Conservation (phyloP, 345 rosid genomes). For the Brassica cretica region DNA sequence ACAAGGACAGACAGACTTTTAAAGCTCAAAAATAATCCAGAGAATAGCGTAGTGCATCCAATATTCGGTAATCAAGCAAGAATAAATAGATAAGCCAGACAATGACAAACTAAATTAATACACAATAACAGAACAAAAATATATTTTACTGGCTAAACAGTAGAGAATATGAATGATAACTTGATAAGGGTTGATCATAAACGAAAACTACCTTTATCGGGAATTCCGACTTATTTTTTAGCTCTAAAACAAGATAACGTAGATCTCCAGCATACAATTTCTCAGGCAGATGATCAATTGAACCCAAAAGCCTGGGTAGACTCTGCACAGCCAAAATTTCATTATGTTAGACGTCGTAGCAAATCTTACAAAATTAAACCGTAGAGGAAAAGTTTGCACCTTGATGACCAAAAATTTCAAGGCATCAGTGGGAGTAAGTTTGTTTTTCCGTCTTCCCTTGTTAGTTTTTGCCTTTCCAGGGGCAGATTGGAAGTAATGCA, state of each 20-base stretch:
- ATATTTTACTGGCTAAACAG: not conserved
- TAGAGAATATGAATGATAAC: slow-evolving; percentile 25
- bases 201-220: slow-evolving; percentile 67
- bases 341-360: slow-evolving; percentile 15
- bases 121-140: slow-evolving; percentile 12
- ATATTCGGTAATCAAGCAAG: slow-evolving; percentile 22
- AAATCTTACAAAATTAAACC: slow-evolving; percentile 23
- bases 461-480: slow-evolving; percentile 51
- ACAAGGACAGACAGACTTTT: slow-evolving; percentile 28
- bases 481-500: slow-evolving; percentile 57
- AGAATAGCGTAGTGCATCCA: slow-evolving; percentile 19
- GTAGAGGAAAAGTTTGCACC: slow-evolving; percentile 46
- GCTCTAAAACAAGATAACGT: slow-evolving; percentile 65
- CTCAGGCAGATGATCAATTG: slow-evolving; percentile 59
- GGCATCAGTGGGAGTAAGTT: slow-evolving; percentile 50
- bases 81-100: slow-evolving; percentile 10
- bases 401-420: slow-evolving; percentile 81
- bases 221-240: slow-evolving; percentile 68
- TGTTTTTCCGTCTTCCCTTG: slow-evolving; percentile 55
- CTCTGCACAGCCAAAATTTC: slow-evolving; percentile 45
- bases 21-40: slow-evolving; percentile 28
- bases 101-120: slow-evolving; percentile 17
- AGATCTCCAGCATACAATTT: slow-evolving; percentile 77
- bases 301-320: slow-evolving; percentile 88
- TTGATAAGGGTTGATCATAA: slow-evolving; percentile 3